Evolutionary conservation across 805 yeast species (phyloP).

Genomic region (Blastobotrys parvus): DNA sequence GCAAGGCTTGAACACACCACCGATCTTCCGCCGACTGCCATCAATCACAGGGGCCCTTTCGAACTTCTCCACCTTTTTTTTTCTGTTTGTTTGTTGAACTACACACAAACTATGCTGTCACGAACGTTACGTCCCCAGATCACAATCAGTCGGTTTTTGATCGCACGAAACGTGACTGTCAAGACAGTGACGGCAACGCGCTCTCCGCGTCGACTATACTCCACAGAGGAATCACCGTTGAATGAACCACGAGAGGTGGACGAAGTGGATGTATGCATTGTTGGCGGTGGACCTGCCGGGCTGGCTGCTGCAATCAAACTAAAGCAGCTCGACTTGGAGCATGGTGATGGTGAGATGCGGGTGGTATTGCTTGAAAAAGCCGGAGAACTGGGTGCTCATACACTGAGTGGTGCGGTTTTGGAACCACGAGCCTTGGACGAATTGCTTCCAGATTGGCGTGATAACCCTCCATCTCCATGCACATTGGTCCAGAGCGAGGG

Average conservation of each 20-base stretch:
- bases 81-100: too few species aligned
- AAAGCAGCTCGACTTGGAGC: conserved; percentile 71
- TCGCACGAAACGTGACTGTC: too few species aligned
- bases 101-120: too few species aligned
- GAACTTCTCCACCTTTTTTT: too few species aligned
- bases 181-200: too few species aligned
- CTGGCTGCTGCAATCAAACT: conserved; percentile 84
- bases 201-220: too few species aligned
- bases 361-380: conserved; percentile 90
- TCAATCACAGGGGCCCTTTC: too few species aligned
- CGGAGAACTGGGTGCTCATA: conserved; percentile 87
- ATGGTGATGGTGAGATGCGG: conserved; percentile 59
- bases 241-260: conserved; percentile 68
- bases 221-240: neutral
- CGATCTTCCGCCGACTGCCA: too few species aligned
- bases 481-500: conserved; percentile 71
- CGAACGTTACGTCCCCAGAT: too few species aligned
- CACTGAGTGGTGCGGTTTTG: conserved; percentile 85
- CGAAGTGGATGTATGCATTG: conserved; percentile 86
- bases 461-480: conserved; percentile 34
- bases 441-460: conserved; percentile 58
- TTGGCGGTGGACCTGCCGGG: conserved; percentile 98
- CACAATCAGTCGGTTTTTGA: too few species aligned
- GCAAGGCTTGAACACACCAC: too few species aligned
- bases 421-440: conserved; percentile 87